Evolutionary conservation across 371 early-diverging fungal genomes (phyloP).

Genomic region (Syncephalastrum monosporum): DNA sequence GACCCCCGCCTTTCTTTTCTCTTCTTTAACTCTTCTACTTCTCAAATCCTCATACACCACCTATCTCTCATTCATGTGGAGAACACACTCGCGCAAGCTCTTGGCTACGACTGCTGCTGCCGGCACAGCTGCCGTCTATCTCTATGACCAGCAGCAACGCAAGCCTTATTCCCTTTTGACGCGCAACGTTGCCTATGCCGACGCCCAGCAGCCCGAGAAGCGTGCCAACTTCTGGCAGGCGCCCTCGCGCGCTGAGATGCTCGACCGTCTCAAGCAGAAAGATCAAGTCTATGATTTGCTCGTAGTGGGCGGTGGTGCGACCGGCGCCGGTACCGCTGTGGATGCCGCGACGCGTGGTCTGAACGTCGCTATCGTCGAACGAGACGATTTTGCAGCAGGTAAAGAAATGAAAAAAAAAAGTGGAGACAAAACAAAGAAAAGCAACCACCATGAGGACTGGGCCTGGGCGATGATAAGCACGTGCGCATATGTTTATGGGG

Average conservation of each 20-base stretch:
- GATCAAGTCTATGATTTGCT: constrained; percentile 84
- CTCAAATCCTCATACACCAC: neutral
- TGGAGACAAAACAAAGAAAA: no score
- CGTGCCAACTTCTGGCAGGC: constrained; percentile 70
- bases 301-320: constrained; percentile 98
- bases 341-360: constrained; percentile 98
- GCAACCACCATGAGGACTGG: no score
- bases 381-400: constrained; percentile 96
- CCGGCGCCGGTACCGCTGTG: constrained; percentile 95
- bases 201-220: constrained; percentile 28
- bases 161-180: constrained; percentile 17
- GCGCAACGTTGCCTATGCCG: constrained; percentile 40
- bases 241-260: constrained; percentile 73
- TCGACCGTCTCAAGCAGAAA: constrained; percentile 59
- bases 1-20: constrained; percentile 1
- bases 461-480: no score
- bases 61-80: constrained; percentile 33
- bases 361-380: constrained; percentile 95
- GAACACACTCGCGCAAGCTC: constrained; percentile 40
- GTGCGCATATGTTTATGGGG: no score
- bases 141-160: constrained; percentile 23
- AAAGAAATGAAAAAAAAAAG: neutral
- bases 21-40: constrained; percentile 1
- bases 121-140: constrained; percentile 30
- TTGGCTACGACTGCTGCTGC: constrained; percentile 32